Conservation (phyloP, 2,329 filamentous ascomycete genomes). For the Fusarium dlaminii region DNA sequence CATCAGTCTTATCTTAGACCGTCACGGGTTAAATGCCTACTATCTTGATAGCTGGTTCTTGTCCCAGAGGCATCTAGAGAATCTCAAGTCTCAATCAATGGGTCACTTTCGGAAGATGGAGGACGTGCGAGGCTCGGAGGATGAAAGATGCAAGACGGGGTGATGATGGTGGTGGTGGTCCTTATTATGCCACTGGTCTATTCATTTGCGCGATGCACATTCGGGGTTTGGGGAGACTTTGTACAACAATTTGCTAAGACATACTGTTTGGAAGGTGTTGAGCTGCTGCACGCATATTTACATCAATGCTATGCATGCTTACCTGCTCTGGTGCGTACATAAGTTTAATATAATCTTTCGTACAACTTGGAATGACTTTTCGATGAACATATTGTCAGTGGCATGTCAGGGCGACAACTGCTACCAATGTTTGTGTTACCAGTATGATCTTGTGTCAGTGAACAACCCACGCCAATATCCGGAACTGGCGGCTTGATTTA, state of each 20-base stretch:
- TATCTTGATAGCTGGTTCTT: neutral
- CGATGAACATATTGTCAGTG: neutral
- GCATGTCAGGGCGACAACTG: neutral
- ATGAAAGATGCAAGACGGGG: neutral
- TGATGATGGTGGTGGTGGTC: neutral
- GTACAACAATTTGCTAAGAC: neutral
- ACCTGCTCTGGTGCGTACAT: neutral
- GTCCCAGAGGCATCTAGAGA: no score
- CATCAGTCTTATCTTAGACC: neutral
- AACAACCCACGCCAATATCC: neutral
- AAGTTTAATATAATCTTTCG: neutral
- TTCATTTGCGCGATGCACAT: neutral
- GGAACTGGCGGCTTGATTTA: neutral
- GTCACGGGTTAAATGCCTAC: accelerated
- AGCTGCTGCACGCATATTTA: neutral
- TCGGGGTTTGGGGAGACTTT: no score
- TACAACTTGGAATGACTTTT: neutral
- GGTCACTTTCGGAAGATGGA: neutral
- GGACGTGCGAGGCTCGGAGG: neutral
- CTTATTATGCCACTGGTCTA: no score
- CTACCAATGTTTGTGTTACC: neutral
- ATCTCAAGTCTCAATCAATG: neutral
- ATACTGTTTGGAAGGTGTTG: neutral
- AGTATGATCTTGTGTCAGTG: neutral
- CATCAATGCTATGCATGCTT: neutral